Evolutionary conservation across 2,329 filamentous ascomycete species (phyloP).

Genomic region (Fusarium praegraminearum): DNA sequence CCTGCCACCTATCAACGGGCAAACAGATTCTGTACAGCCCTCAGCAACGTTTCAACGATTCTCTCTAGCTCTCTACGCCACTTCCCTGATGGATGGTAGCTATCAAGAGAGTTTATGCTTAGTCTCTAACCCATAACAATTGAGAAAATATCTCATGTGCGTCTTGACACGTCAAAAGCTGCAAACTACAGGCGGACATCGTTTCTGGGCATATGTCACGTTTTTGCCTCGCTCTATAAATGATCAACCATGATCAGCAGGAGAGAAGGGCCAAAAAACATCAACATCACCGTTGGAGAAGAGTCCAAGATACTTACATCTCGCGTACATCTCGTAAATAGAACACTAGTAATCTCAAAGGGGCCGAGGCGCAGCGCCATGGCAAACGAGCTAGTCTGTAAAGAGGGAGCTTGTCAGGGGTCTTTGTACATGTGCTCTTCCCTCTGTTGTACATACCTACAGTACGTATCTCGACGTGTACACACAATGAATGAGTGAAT

Average conservation of each 20-base stretch:
- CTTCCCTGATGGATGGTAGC: constrained; percentile 20
- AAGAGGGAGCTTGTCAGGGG: constrained; percentile 2
- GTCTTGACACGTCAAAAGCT: constrained; percentile 1
- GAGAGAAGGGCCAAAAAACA: constrained; percentile 7
- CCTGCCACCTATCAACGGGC: not conserved
- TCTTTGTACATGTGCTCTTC: constrained; percentile 1
- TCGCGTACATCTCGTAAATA: constrained; percentile 32
- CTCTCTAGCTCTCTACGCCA: constrained; percentile 21
- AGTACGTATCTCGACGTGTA: not conserved
- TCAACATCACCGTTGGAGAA: not conserved
- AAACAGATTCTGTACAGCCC: not conserved
- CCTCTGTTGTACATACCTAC: not conserved
- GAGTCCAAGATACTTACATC: constrained; percentile 20
- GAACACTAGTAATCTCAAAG: constrained; percentile 29
- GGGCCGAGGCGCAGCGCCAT: constrained; percentile 25
- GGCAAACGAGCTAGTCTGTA: constrained; percentile 18
- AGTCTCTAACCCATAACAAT: not conserved
- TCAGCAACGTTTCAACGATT: constrained; percentile 28
- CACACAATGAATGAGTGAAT: not conserved
- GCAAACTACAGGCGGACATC: constrained; percentile 12
- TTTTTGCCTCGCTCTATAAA: constrained; percentile 20
- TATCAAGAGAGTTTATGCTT: constrained; percentile 1
- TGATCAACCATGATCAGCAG: constrained; percentile 31
- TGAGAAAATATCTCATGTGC: not conserved
- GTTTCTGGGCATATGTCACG: constrained; percentile 35